Evolutionary conservation across 2,329 filamentous ascomycete species (phyloP).

Genomic region (Parafenestella ontariensis): DNA sequence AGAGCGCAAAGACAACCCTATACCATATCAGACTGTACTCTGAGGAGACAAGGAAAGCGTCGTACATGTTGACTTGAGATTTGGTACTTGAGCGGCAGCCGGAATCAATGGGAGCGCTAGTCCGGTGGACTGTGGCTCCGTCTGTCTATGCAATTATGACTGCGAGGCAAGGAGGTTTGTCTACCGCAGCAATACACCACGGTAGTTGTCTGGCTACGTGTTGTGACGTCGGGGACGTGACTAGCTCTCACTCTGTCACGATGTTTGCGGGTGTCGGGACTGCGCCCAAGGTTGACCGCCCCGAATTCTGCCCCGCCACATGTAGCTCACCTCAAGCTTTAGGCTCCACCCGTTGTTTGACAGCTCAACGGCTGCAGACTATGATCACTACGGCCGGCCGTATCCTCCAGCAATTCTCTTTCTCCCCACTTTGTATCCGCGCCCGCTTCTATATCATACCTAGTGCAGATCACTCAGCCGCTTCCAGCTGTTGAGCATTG

Average conservation of each 20-base stretch:
- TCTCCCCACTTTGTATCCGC: neutral
- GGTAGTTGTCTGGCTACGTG: neutral
- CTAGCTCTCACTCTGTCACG: neutral
- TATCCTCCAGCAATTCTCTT: neutral
- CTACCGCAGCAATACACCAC: neutral
- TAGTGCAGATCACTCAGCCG: neutral
- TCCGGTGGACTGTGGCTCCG: neutral
- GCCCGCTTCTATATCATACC: neutral
- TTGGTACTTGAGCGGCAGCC: neutral
- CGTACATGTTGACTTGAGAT: conserved; percentile 20
- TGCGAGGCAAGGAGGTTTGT: neutral
- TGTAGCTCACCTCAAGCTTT: conserved; percentile 7
- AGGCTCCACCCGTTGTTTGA: conserved; percentile 12
- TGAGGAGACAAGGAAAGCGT: neutral
- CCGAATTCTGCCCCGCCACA: conserved; percentile 22
- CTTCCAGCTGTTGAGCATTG: neutral
- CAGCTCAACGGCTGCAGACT: conserved; percentile 7
- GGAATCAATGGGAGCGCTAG: neutral
- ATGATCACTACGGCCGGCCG: neutral
- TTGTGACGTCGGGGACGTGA: neutral
- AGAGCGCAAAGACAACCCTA: conserved; percentile 93
- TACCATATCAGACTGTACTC: conserved; percentile 13
- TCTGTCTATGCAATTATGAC: neutral
- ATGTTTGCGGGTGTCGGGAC: neutral
- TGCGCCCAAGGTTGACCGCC: conserved; percentile 3